These are phyloP conservation scores for Parathielavia hyrcaniae DNA, from an alignment of 495 filamentous ascomycete genomes.

Conservation along the genomic window DNA sequence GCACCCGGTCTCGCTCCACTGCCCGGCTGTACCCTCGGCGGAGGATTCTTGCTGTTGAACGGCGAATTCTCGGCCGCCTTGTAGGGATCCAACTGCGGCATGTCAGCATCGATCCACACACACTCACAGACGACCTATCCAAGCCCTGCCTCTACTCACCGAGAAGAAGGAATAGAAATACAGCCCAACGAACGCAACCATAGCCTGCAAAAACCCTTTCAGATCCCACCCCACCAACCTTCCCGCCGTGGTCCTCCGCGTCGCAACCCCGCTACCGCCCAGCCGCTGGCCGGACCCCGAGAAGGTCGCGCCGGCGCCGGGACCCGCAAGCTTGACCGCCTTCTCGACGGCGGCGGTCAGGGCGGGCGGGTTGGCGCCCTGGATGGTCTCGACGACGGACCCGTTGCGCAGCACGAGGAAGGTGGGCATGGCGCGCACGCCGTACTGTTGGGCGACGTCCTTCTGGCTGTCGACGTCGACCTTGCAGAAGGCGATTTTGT, in stretches of 20 bases:
- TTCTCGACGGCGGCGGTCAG: conserved; percentile 71
- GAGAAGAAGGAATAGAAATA: conserved; percentile 55
- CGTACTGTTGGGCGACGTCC: conserved; percentile 50
- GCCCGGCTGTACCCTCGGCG: conserved; percentile 17
- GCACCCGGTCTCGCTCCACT: conserved; percentile 25
- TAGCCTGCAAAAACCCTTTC: conserved; percentile 40
- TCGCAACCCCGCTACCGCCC: conserved; percentile 23
- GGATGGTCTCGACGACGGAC: conserved; percentile 62
- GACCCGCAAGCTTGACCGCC: conserved; percentile 55
- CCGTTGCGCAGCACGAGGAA: conserved; percentile 83
- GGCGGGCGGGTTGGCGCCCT: conserved; percentile 68
- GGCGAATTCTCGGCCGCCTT: conserved; percentile 54
- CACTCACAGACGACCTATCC: too few species aligned
- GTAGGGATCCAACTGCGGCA: conserved; percentile 58
- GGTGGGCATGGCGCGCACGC: conserved; percentile 67
- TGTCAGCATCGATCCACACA: conserved; percentile 19
- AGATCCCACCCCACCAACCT: conserved; percentile 37
- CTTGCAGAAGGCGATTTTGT: conserved; percentile 55
- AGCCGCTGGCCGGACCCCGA: conserved; percentile 36
- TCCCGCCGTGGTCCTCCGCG: conserved; percentile 18
- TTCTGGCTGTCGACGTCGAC: conserved; percentile 54
- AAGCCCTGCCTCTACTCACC: conserved; percentile 38
- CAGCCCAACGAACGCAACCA: conserved; percentile 53
- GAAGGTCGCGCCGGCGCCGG: conserved; percentile 41
- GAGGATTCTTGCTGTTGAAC: conserved; percentile 52